These are phyloP conservation scores for Cucumis variabilis DNA, from an alignment of 331 rosid species.

Conservation along the genomic window DNA sequence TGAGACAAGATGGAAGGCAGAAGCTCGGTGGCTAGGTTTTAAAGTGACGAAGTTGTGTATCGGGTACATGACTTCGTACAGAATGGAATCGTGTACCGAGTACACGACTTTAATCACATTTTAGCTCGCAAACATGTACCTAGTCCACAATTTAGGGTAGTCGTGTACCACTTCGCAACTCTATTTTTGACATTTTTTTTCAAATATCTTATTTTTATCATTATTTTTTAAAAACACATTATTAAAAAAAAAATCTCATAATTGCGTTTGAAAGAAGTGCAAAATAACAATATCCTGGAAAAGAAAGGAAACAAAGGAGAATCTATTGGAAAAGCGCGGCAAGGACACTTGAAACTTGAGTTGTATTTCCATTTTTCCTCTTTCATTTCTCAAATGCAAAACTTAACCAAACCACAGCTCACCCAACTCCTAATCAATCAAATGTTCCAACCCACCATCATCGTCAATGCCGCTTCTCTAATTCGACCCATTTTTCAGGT, in stretches of 20 bases:
- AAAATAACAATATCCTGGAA: background rate
- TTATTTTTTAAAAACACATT: too few species aligned
- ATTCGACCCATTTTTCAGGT: background rate
- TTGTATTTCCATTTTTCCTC: background rate
- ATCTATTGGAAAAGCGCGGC: constrained; percentile 15
- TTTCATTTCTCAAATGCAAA: background rate
- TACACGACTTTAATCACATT: too few species aligned
- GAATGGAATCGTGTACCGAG: too few species aligned
- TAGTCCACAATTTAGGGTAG: too few species aligned
- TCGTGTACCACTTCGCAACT: too few species aligned
- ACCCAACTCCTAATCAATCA: background rate
- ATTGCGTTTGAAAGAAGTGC: background rate
- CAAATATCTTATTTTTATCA: too few species aligned
- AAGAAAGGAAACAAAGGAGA: background rate
- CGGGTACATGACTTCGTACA: too few species aligned
- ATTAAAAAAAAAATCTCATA: background rate
- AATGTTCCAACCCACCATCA: background rate
- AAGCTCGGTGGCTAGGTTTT: too few species aligned
- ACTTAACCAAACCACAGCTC: background rate
- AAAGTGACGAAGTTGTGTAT: too few species aligned
- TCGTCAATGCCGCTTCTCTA: background rate
- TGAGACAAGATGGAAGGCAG: too few species aligned
- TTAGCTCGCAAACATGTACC: too few species aligned
- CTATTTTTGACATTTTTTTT: too few species aligned
- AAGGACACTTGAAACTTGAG: background rate